Conservation (phyloP, 2,329 filamentous ascomycete genomes). For the Ciborinia camelliae region DNA sequence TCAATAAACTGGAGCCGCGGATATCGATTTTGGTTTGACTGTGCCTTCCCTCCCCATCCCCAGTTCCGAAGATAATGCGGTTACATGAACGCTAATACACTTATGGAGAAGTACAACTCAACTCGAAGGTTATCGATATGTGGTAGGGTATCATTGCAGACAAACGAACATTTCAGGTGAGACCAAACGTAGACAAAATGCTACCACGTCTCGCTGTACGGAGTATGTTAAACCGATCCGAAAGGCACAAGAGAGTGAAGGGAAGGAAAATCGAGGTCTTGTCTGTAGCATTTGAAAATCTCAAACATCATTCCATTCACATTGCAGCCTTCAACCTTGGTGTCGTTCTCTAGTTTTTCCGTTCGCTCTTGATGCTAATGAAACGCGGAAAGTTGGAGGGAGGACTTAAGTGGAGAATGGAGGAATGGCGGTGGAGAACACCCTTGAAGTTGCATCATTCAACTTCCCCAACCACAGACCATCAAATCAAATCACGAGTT, state of each 20-base stretch:
- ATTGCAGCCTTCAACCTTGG: neutral
- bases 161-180: neutral
- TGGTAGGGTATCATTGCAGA: neutral
- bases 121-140: neutral
- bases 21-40: constrained; percentile 3
- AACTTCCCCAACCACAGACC: constrained; percentile 13
- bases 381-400: constrained; percentile 9
- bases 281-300: too few relatives aligned
- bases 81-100: neutral
- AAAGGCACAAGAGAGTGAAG: neutral
- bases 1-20: constrained; percentile 3
- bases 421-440: constrained; percentile 3
- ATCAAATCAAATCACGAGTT: neutral
- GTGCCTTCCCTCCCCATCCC: neutral
- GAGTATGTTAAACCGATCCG: neutral
- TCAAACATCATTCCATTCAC: neutral
- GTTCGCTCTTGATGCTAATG: neutral
- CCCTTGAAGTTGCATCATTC: constrained; percentile 10
- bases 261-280: neutral
- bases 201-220: neutral
- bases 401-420: constrained; percentile 13
- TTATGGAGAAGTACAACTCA: neutral
- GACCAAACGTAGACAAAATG: neutral
- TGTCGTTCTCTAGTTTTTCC: neutral
- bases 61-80: constrained; percentile 8